Conservation (phyloP, 208 protist genomes). For the Spongospora subterranea region DNA sequence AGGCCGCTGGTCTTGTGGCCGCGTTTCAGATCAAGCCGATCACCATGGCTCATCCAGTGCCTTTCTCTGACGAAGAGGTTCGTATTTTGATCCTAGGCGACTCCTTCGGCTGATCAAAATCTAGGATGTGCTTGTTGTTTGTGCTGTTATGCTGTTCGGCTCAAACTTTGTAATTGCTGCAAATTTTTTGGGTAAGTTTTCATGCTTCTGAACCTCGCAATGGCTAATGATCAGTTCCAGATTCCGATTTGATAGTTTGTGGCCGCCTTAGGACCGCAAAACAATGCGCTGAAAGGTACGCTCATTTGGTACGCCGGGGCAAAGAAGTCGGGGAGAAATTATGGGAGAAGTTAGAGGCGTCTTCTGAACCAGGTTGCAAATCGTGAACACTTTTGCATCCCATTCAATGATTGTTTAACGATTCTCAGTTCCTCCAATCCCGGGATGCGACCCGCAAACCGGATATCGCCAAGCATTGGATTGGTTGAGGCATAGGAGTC, state of each 20-base stretch:
- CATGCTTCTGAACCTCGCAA: background rate
- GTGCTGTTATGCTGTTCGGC: background rate
- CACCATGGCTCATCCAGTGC: background rate
- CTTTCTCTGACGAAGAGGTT: conserved; percentile 27
- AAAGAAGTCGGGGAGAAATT: background rate
- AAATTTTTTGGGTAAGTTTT: conserved; percentile 21
- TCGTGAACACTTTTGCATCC: background rate
- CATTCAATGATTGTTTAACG: background rate
- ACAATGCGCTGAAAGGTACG: background rate
- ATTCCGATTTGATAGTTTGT: conserved; percentile 40
- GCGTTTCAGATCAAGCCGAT: background rate
- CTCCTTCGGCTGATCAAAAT: background rate
- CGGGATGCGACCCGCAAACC: background rate
- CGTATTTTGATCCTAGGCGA: background rate
- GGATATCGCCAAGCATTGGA: background rate
- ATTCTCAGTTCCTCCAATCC: background rate
- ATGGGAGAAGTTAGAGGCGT: background rate
- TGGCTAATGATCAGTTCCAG: background rate
- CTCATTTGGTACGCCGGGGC: background rate
- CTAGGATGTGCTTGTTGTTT: conserved; percentile 32
- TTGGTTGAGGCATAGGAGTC: conserved; percentile 7
- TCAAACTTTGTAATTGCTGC: background rate
- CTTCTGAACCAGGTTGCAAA: background rate
- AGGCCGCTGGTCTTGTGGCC: background rate
- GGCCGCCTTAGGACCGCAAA: conserved; percentile 3